A percentile compares a stretch with the other conserved stretches of the same genome.
phyloP scores from a whole-genome alignment of 768 basidiomycete species.

The Leccinum disarticulatum region DNA sequence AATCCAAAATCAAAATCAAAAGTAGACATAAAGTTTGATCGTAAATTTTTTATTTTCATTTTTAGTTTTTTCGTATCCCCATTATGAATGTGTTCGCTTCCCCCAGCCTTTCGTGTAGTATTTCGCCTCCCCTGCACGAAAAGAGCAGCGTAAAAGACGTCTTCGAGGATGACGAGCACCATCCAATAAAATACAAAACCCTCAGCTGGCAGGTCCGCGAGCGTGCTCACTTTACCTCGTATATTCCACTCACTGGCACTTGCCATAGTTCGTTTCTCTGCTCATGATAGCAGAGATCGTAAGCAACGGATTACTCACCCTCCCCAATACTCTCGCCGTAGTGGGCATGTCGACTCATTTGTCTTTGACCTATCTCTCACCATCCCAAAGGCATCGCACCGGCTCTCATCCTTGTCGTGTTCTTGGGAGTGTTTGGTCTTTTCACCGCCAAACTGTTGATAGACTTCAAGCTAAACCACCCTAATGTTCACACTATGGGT shows the following conservation, averaged over 20 bases:
- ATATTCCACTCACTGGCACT: background rate
- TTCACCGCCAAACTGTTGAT: constrained; percentile 46
- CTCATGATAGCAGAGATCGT: constrained; percentile 8
- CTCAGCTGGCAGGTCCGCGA: constrained; percentile 5
- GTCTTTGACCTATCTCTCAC: background rate
- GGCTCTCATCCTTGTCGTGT: constrained; percentile 7
- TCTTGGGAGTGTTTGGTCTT: constrained; percentile 2
- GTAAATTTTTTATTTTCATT: background rate
- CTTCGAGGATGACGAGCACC: constrained; percentile 44
- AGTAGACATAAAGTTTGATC: background rate
- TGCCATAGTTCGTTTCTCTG: background rate
- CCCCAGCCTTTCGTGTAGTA: background rate
- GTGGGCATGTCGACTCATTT: constrained; percentile 1
- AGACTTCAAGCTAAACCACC: constrained; percentile 39
- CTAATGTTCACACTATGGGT: constrained; percentile 55
- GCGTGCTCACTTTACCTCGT: too few relatives aligned
- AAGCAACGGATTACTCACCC: constrained; percentile 2
- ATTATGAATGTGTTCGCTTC: background rate
- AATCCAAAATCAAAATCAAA: too few relatives aligned
- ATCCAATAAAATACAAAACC: constrained; percentile 5
- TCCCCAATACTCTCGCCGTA: constrained; percentile 1
- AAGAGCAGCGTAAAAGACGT: constrained; percentile 25
- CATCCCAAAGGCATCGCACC: constrained; percentile 6
- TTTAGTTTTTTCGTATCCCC: background rate
- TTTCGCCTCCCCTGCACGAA: background rate